phyloP scores from a whole-genome alignment of 306 rosid genomes.

The Oemleria cerasiformis region DNA sequence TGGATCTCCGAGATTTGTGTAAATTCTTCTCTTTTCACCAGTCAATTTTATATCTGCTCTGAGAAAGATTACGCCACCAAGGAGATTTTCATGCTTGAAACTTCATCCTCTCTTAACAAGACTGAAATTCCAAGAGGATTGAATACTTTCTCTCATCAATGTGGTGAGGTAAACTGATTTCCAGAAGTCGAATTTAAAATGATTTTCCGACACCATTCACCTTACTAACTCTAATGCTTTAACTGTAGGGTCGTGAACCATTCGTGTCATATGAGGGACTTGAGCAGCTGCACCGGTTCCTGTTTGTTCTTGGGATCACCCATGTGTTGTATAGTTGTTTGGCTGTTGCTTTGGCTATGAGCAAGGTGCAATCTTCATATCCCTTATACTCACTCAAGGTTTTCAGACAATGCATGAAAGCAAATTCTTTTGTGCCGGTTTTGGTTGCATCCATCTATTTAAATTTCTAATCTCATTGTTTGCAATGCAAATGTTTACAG shows the following conservation, averaged over 20 bases:
- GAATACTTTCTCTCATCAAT: slow-evolving; percentile 42
- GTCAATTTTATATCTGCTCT: slow-evolving; percentile 67
- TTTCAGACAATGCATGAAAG: no score
- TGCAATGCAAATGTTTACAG: slow-evolving; percentile 36
- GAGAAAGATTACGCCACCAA: slow-evolving; percentile 43
- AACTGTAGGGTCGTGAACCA: slow-evolving; percentile 85
- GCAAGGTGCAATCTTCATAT: slow-evolving; percentile 55
- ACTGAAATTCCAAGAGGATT: slow-evolving; percentile 35
- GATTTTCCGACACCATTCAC: neutral
- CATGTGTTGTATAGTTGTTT: slow-evolving; percentile 89
- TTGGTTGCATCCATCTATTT: neutral
- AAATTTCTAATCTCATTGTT: no score
- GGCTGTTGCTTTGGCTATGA: slow-evolving; percentile 94
- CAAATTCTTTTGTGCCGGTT: no score
- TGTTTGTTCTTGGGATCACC: slow-evolving; percentile 91
- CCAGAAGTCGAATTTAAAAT: neutral
- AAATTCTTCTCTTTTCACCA: slow-evolving; percentile 70
- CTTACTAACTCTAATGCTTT: slow-evolving; percentile 20
- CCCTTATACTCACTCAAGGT: slow-evolving; percentile 8
- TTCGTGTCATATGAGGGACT: slow-evolving; percentile 96
- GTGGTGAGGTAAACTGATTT: slow-evolving; percentile 59
- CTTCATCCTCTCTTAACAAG: slow-evolving; percentile 34
- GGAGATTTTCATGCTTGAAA: slow-evolving; percentile 34
- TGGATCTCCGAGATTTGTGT: slow-evolving; percentile 93
- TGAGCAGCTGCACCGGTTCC: slow-evolving; percentile 90